Evolutionary conservation across 2,329 filamentous ascomycete genomes (phyloP), one percentile per base, ranked within the genome.

Genomic region (Cladophialophora immunda): DNA sequence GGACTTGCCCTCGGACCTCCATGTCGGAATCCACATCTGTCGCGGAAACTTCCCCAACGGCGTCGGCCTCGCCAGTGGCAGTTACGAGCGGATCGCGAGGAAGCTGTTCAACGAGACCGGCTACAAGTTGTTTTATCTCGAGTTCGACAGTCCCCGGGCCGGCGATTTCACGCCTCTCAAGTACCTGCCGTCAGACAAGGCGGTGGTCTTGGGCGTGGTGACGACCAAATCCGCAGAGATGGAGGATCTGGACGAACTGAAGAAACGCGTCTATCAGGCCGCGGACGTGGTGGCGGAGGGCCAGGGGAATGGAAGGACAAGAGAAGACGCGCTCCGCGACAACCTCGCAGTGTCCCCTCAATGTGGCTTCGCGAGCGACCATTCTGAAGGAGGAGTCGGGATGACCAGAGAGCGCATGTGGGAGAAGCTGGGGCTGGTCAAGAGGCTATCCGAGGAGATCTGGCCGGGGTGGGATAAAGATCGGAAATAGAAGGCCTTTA

Each of bases 281-380:
- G 60, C 64, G 3, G 66, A 64, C 17, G 58, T 65, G 15, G 59
- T 67, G 15, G 68, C 68, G 6, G 19, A 63, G 34, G 68, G 65
- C 1, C 66, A 64, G 45, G 65, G 65, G 4, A 36, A 25, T 4
- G 38, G 53, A 4, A 32, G 62, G 25, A 62, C 56, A 15, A 52
- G 62, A 11, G 60, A 65, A 22, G 68, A 65, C 38, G 62, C 65
- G 5, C 53, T 67, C 6, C 29, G 52, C 22, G 68, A 90, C 78
- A 86, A 89, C 71, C 80, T 93, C 56, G 84, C 85, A 62, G 85
- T 92, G 19, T 90, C 87, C 75, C 90, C 90, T 0, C 90, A 92
- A 80, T 92, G 89, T 75, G 89, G 89, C 5, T 91, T 91, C 77
- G 91, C 90, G 38, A 92, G 88, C 38, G 91, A 94, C 76, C 65